Conservation (phyloP, 768 basidiomycete species). For the Cyclocybe aegerita region DNA sequence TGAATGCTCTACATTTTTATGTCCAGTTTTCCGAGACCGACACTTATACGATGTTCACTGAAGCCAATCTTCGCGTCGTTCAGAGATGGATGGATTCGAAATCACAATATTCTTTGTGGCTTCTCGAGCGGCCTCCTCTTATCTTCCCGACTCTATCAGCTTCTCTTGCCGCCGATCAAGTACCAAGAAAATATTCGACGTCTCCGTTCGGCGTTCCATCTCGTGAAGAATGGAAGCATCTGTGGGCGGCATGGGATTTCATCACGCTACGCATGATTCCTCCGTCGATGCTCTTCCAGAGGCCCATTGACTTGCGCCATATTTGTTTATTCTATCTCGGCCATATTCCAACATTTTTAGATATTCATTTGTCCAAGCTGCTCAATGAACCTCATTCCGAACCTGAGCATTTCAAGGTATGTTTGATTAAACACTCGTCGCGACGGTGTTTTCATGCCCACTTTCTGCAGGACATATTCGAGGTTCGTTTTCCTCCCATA, state of each 20-base stretch:
- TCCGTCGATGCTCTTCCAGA: constrained; percentile 78
- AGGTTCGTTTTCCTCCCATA: constrained; percentile 38
- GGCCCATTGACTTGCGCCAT: constrained; percentile 92
- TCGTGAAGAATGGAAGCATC: constrained; percentile 72
- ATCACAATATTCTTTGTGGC: constrained; percentile 80
- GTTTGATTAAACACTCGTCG: constrained; percentile 5
- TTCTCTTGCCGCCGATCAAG: constrained; percentile 25
- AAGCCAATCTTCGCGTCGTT: constrained; percentile 78
- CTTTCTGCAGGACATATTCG: constrained; percentile 63
- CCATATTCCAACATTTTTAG: constrained; percentile 90
- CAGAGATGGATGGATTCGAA: constrained; percentile 81
- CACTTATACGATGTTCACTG: constrained; percentile 64
- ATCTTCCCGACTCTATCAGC: constrained; percentile 62
- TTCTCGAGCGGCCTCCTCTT: constrained; percentile 86
- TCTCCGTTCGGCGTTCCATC: constrained; percentile 70
- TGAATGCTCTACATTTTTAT: neutral
- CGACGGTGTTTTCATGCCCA: constrained; percentile 8
- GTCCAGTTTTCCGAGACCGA: constrained; percentile 78
- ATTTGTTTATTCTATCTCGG: constrained; percentile 97
- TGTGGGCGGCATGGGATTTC: constrained; percentile 91
- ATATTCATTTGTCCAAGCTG: constrained; percentile 81
- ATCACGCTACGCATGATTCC: constrained; percentile 87
- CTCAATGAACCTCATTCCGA: constrained; percentile 79
- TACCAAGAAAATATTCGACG: constrained; percentile 19
- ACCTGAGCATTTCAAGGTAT: constrained; percentile 76